These are phyloP conservation scores for Hysterium pulicare DNA, from an alignment of 2,329 filamentous ascomycete genomes.

Conservation along the genomic window DNA sequence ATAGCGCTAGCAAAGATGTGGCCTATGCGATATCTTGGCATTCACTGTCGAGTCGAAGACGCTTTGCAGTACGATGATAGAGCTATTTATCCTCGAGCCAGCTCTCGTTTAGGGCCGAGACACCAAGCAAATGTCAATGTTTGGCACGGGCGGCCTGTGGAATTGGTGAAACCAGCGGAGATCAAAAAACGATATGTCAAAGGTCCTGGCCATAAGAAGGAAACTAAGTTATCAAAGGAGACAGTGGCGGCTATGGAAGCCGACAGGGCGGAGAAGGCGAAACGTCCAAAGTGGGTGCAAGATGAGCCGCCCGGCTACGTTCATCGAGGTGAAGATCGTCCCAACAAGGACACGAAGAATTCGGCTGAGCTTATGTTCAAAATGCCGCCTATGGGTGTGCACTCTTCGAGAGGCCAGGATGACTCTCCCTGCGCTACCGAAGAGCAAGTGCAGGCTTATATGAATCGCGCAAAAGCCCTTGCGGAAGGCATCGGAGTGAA, in stretches of 20 bases:
- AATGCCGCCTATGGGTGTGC: conserved; percentile 57
- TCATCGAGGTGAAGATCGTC: conserved; percentile 74
- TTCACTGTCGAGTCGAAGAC: conserved; percentile 93
- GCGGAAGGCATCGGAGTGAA: conserved; percentile 68
- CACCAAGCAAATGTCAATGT: conserved; percentile 83
- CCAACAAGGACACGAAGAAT: conserved; percentile 67
- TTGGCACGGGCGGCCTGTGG: conserved; percentile 84
- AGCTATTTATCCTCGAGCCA: conserved; percentile 86
- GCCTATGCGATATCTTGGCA: conserved; percentile 93
- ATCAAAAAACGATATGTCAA: conserved; percentile 74
- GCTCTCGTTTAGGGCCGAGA: conserved; percentile 83
- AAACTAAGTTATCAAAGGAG: conserved; percentile 75
- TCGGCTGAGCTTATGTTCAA: conserved; percentile 78
- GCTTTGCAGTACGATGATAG: conserved; percentile 95
- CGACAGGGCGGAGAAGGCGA: conserved; percentile 74
- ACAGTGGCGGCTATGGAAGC: conserved; percentile 74
- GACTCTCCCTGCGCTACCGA: conserved; percentile 45
- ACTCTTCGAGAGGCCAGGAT: conserved; percentile 46
- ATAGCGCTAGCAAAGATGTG: conserved; percentile 90
- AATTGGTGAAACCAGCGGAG: conserved; percentile 85
- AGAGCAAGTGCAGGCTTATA: conserved; percentile 70
- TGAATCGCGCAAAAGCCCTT: conserved; percentile 64
- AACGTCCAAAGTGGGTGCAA: conserved; percentile 87
- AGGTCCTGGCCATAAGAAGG: conserved; percentile 64
- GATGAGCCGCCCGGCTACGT: conserved; percentile 88